Percentiles rank a stretch among this genome's conserved stretches.
Conservation (phyloP, 1,139 yeast genomes). For the Yamadazyma conglobata region DNA sequence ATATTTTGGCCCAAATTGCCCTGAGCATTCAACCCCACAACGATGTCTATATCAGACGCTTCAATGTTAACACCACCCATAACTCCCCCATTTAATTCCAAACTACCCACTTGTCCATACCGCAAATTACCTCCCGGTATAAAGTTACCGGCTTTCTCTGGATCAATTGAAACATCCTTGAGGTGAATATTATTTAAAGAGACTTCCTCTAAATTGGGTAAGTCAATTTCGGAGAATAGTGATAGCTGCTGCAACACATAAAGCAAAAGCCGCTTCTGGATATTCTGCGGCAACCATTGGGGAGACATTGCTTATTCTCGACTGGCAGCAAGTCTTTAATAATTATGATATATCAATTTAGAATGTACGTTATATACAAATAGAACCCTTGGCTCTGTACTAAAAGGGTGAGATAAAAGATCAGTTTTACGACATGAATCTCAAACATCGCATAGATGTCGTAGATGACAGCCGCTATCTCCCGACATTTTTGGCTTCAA, state of each 20-base stretch:
- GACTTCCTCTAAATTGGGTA: slow-evolving; percentile 74
- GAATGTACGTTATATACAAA: too few species aligned
- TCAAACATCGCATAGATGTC: too few species aligned
- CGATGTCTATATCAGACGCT: slow-evolving; percentile 54
- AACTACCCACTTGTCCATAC: slow-evolving; percentile 55
- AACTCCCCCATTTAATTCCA: slow-evolving; percentile 48
- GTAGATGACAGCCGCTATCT: too few species aligned
- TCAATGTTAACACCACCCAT: slow-evolving; percentile 66
- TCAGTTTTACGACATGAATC: not conserved
- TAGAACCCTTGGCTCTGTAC: too few species aligned
- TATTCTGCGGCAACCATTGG: slow-evolving; percentile 78
- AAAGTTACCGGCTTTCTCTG: slow-evolving; percentile 59
- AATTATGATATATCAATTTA: too few species aligned
- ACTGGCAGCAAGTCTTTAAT: too few species aligned
- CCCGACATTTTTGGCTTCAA: too few species aligned
- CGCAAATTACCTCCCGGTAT: slow-evolving; percentile 65
- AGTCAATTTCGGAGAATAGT: slow-evolving; percentile 77
- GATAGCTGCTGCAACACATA: slow-evolving; percentile 80
- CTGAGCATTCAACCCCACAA: slow-evolving; percentile 48
- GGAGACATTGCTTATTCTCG: slow-evolving; percentile 48
- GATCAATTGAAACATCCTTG: slow-evolving; percentile 65
- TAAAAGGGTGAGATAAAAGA: too few species aligned
- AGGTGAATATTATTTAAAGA: slow-evolving; percentile 56
- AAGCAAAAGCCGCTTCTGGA: slow-evolving; percentile 75
- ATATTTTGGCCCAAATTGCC: slow-evolving; percentile 23